Evolutionary conservation across 805 yeast genomes (phyloP).

Genomic region (Starmerella floricola): DNA sequence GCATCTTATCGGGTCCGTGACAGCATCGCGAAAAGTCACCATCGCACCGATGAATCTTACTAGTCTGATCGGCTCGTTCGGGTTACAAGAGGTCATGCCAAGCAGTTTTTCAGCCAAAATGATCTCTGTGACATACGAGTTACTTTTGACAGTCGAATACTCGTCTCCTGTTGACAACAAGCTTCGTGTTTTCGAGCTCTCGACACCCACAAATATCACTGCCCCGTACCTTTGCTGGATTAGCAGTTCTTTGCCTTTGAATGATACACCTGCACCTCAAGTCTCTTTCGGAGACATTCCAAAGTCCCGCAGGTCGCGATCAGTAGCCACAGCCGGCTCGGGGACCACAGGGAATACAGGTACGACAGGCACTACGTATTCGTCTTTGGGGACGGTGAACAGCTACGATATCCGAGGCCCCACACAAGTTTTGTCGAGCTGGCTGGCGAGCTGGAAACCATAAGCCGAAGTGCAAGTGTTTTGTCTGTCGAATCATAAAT

Average conservation of each 20-base stretch:
- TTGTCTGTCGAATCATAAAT: too few relatives aligned
- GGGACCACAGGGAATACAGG: background rate
- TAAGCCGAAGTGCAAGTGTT: background rate
- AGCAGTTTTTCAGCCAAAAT: slow-evolving; percentile 2
- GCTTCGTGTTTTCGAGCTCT: background rate
- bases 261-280: background rate
- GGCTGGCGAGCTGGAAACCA: slow-evolving; percentile 1
- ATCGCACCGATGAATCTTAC: slow-evolving; percentile 2
- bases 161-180: background rate
- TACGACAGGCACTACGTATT: background rate
- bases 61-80: background rate
- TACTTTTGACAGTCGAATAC: slow-evolving; percentile 2
- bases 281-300: background rate
- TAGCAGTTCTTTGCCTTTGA: background rate
- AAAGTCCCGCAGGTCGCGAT: background rate
- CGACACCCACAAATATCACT: slow-evolving; percentile 1
- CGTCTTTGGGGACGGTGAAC: slow-evolving; percentile 1
- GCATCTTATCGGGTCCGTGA: slow-evolving; percentile 5
- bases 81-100: slow-evolving; percentile 2
- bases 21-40: slow-evolving; percentile 1
- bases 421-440: background rate
- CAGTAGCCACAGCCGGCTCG: background rate
- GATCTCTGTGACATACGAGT: slow-evolving; percentile 1
- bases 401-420: slow-evolving; percentile 7
- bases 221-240: slow-evolving; percentile 5